Conservation (phyloP, 148 eudicot species). For the Nyssa sinensis region DNA sequence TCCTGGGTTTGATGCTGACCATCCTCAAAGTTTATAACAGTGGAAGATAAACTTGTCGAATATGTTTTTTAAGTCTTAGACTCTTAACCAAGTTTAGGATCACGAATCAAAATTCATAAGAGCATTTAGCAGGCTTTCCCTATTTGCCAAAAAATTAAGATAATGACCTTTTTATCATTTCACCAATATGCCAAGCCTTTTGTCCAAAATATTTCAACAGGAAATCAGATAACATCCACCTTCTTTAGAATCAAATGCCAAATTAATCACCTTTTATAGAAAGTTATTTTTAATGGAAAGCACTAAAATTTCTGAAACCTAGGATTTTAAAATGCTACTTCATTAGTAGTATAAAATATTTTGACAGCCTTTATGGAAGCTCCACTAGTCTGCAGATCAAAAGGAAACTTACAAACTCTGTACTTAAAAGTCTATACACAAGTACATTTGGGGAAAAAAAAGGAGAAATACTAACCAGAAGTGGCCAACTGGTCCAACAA, state of each 20-base stretch:
- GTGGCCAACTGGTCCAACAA: conserved; percentile 96
- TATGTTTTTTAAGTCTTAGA: not conserved
- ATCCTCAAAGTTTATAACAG: no score
- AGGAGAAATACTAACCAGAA: conserved; percentile 63
- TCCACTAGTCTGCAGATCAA: not conserved
- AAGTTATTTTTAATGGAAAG: not conserved
- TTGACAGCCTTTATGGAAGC: not conserved
- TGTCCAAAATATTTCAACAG: not conserved
- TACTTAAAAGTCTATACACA: not conserved
- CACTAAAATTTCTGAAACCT: not conserved
- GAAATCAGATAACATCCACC: not conserved
- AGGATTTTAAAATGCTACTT: not conserved
- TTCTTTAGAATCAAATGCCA: not conserved
- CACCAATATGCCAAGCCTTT: not conserved
- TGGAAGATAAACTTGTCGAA: not conserved
- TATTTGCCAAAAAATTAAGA: not conserved
- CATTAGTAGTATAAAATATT: not conserved
- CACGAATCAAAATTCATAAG: not conserved
- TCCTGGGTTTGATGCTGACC: not conserved
- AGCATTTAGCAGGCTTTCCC: not conserved
- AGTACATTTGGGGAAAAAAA: not conserved
- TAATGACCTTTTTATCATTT: not conserved
- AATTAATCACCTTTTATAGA: not conserved
- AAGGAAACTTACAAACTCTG: not conserved
- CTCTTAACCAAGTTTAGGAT: not conserved